Base-by-base conservation (phyloP, 176 grass and related monocot species). In the Oryza officinalis region DNA sequence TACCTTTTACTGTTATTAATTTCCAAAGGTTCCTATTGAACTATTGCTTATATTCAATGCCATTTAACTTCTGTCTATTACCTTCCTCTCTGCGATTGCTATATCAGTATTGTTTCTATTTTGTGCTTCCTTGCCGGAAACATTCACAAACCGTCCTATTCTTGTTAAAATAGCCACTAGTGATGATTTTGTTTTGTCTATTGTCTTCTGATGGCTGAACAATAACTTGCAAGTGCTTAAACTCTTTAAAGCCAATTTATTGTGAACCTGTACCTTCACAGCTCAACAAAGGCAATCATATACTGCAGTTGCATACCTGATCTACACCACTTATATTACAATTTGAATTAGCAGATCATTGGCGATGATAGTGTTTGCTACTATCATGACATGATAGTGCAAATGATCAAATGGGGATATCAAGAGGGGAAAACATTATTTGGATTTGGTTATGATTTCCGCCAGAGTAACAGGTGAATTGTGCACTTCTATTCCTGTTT, bases 361-460 rank as follows among this genome's bases (percentile, higher is more conserved):
- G 80, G 89, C 2, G 83, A 89, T 47, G 96, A 95, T 20, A 81
- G 87, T 79, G 88, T 98, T 75, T 95, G 84, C 80, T 98, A 98
- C 92, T 98, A 98, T 89, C 96, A 98, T 87, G 96, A 94, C 70
- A 95, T 98, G 96, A 98, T 98, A 83, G 91, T 90, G 80, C 73
- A 98, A 86, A 98, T 98, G 93, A 95, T 95, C 67, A 92, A 87
- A 85, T 98, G 93, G 93, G 96, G 96, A 78, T 98, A 95, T 88
- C 77, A 95, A 90, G 96, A 95, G 80, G 93, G 93, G 1, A 95
- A 90, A 94, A 98, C 96, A 5, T 88, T 98, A 11, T 95, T 98
- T n/a, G 96, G 96, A 59, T 98, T 98, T 92, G 96, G 96, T 69
- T 98, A 87, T n/a, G 96, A 98, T 87, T 98, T 98, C 82, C 96